A percentile compares a stretch with the other conserved stretches of the same genome.
phyloP scores from a whole-genome alignment of 306 rosid genomes.

The Geum urbanum region DNA sequence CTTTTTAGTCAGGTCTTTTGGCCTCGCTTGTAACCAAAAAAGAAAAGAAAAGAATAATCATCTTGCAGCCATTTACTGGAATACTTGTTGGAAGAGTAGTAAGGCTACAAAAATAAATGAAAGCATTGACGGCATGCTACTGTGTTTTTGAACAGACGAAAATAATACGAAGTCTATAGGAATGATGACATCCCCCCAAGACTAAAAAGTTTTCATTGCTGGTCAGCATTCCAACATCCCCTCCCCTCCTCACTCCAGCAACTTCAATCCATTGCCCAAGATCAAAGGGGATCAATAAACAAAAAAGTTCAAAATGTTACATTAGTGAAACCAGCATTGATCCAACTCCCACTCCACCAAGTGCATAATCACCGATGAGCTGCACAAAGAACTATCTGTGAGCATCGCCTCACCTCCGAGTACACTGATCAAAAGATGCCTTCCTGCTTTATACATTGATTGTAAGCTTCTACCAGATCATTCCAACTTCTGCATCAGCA shows the following conservation, averaged over 20 bases:
- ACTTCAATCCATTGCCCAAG: not conserved
- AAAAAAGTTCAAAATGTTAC: not conserved
- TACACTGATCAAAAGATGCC: not conserved
- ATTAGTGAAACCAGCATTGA: conserved; percentile 24
- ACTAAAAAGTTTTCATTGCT: conserved; percentile 9
- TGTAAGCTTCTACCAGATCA: conserved; percentile 1
- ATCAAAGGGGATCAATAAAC: not conserved
- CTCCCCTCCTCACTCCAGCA: not conserved
- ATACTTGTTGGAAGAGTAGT: not conserved
- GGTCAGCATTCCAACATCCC: conserved; percentile 18
- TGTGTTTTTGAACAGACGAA: not conserved
- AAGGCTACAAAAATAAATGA: not conserved
- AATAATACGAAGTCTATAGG: not conserved
- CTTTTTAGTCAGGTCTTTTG: no score
- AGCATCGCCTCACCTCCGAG: not conserved
- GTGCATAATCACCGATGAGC: not conserved
- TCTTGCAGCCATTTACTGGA: no score
- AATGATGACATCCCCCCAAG: not conserved
- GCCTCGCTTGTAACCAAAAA: no score
- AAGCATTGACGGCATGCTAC: not conserved
- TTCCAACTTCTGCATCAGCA: conserved; percentile 6
- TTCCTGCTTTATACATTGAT: not conserved
- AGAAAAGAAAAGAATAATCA: no score
- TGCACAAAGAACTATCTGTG: not conserved
- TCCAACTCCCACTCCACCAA: conserved; percentile 9